These are phyloP conservation scores for Hypoxylon sp. DNA, from an alignment of 2,329 filamentous ascomycete genomes.

Conservation along the genomic window DNA sequence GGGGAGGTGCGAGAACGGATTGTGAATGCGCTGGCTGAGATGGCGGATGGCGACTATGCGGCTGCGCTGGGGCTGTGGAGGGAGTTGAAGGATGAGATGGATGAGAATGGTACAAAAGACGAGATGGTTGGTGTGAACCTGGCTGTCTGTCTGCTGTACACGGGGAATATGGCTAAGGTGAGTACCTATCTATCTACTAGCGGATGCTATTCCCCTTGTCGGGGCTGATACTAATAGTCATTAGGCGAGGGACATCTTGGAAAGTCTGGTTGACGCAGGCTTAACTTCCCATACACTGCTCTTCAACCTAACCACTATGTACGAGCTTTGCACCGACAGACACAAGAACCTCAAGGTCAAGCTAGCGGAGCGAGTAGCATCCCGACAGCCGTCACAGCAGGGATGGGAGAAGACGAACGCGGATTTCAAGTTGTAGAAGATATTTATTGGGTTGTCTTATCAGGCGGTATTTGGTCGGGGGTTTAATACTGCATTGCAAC, in stretches of 20 bases:
- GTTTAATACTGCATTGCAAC: not conserved
- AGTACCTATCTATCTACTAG: too few relatives aligned
- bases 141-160: constrained; percentile 85
- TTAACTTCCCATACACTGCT: constrained; percentile 79
- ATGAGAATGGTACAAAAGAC: constrained; percentile 54
- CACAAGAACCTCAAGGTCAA: constrained; percentile 73
- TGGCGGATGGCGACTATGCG: constrained; percentile 79
- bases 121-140: constrained; percentile 83
- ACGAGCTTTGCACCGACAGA: constrained; percentile 87
- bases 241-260: constrained; percentile 72
- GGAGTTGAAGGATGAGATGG: constrained; percentile 56
- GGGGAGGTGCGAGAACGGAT: constrained; percentile 55
- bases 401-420: constrained; percentile 77
- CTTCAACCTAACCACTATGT: constrained; percentile 91
- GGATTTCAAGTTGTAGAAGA: constrained; percentile 77
- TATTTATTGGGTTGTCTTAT: too few relatives aligned
- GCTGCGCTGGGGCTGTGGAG: constrained; percentile 71
- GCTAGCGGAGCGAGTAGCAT: constrained; percentile 75
- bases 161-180: constrained; percentile 77
- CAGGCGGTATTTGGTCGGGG: too few relatives aligned
- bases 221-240: constrained; percentile 41
- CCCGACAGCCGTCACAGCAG: constrained; percentile 60
- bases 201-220: not conserved
- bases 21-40: constrained; percentile 74
- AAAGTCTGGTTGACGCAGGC: constrained; percentile 68